phyloP scores from a whole-genome alignment of 2,329 filamentous ascomycete genomes.

The Colletotrichum tanaceti region DNA sequence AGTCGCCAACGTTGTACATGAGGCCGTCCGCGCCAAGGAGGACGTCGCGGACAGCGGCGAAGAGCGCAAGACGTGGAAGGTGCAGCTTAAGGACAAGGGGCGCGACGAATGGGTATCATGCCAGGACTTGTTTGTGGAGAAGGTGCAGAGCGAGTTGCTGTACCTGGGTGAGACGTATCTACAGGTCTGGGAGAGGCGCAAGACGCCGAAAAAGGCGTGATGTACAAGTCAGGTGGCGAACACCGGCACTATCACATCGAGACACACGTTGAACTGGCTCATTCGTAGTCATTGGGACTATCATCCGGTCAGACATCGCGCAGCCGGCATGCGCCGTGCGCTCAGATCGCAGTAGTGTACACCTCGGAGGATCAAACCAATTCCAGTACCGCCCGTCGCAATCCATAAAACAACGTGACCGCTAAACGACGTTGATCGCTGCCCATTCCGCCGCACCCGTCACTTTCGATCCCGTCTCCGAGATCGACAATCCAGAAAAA shows the following conservation, averaged over 20 bases:
- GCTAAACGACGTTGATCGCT: slow-evolving; percentile 39
- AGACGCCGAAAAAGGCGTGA: slow-evolving; percentile 56
- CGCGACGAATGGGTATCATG: slow-evolving; percentile 91
- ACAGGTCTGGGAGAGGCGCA: slow-evolving; percentile 94
- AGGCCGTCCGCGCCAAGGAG: slow-evolving; percentile 77
- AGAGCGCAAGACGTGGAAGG: slow-evolving; percentile 91
- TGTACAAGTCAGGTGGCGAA: slow-evolving; percentile 15
- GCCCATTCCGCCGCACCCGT: slow-evolving; percentile 26
- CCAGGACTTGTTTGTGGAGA: slow-evolving; percentile 93
- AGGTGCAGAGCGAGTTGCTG: slow-evolving; percentile 86
- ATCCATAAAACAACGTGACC: slow-evolving; percentile 40
- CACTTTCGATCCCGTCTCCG: slow-evolving; percentile 28
- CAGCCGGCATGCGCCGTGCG: slow-evolving; percentile 26
- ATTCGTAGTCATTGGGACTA: slow-evolving; percentile 40
- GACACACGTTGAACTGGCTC: slow-evolving; percentile 9
- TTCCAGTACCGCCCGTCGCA: slow-evolving; percentile 33
- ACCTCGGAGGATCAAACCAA: slow-evolving; percentile 33
- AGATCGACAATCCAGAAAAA: slow-evolving; percentile 13
- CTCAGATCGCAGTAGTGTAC: slow-evolving; percentile 34
- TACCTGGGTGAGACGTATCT: slow-evolving; percentile 95
- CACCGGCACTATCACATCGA: not conserved
- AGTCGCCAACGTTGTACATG: slow-evolving; percentile 93
- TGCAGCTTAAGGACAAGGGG: slow-evolving; percentile 85
- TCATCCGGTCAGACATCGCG: slow-evolving; percentile 21
- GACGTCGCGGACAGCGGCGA: slow-evolving; percentile 92